These are phyloP conservation scores for Poteriospumella lacustris DNA, from an alignment of 108 stramenopile species.

Conservation along the genomic window DNA sequence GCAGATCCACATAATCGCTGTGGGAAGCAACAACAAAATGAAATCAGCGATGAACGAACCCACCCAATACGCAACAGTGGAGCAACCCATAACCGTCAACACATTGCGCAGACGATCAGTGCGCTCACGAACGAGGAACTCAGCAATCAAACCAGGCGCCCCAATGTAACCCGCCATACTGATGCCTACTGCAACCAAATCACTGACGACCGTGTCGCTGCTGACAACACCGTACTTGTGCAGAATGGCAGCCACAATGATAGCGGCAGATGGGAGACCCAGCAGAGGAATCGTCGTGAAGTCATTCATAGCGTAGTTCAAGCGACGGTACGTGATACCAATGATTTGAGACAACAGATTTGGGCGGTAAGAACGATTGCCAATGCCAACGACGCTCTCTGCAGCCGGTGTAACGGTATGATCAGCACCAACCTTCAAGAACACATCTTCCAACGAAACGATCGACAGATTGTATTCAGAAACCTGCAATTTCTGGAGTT, in stretches of 20 bases:
- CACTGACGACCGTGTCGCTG: not conserved
- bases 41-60: not conserved
- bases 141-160: not conserved
- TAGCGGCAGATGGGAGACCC: not conserved
- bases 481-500: slow-evolving; percentile 23
- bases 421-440: slow-evolving; percentile 29
- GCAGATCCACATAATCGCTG: not conserved
- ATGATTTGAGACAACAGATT: not conserved
- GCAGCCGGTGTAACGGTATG: not conserved
- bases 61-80: not conserved
- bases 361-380: not conserved
- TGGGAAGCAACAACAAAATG: not conserved
- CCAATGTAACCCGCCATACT: not conserved
- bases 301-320: not conserved
- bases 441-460: slow-evolving; percentile 50
- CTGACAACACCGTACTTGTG: not conserved
- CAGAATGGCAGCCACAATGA: not conserved
- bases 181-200: not conserved
- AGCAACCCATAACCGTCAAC: slow-evolving; percentile 9
- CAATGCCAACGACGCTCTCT: not conserved
- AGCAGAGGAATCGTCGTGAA: not conserved
- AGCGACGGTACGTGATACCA: not conserved
- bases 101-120: not conserved
- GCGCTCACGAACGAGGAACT: not conserved
- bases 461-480: slow-evolving; percentile 38